A percentile compares a stretch with the other conserved stretches of the same genome.
Conservation (phyloP, 768 basidiomycete genomes). For the Leucocoprinus birnbaumii region DNA sequence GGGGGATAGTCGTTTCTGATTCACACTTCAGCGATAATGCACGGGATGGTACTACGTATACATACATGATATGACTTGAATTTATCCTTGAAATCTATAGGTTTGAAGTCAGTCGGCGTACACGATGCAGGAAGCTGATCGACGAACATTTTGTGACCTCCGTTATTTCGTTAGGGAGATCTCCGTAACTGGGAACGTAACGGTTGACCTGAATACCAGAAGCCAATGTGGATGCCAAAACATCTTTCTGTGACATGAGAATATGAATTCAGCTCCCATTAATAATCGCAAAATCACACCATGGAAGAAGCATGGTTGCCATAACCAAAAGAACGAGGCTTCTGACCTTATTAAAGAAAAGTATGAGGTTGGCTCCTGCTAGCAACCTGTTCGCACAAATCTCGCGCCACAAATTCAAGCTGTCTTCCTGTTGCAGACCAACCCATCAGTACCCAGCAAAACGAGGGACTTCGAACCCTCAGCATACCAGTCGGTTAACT, state of each 20-base stretch:
- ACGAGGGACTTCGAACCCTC: background rate
- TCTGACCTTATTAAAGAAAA: slow-evolving; percentile 73
- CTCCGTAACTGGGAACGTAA: slow-evolving; percentile 62
- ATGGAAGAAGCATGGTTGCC: background rate
- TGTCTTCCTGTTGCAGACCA: slow-evolving; percentile 53
- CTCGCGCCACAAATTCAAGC: slow-evolving; percentile 67
- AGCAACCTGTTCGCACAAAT: slow-evolving; percentile 66
- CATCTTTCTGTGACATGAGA: slow-evolving; percentile 35
- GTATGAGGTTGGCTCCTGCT: slow-evolving; percentile 57
- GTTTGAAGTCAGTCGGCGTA: background rate
- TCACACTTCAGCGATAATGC: background rate
- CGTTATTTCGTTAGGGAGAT: slow-evolving; percentile 53
- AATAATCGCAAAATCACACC: background rate
- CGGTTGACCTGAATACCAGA: slow-evolving; percentile 53
- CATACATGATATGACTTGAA: slow-evolving; percentile 61
- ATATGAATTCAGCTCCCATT: background rate
- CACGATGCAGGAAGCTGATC: too few relatives aligned
- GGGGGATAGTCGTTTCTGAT: slow-evolving; percentile 55
- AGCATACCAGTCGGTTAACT: slow-evolving; percentile 59
- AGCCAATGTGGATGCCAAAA: slow-evolving; percentile 51
- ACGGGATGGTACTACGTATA: background rate
- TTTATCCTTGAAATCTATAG: slow-evolving; percentile 66
- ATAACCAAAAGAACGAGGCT: too few relatives aligned
- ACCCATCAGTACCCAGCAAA: too few relatives aligned
- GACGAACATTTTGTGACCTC: slow-evolving; percentile 62